Evolutionary conservation across 2,329 filamentous ascomycete species (phyloP), one percentile per base, ranked within the genome.

Genomic region (Cadophora gregata): DNA sequence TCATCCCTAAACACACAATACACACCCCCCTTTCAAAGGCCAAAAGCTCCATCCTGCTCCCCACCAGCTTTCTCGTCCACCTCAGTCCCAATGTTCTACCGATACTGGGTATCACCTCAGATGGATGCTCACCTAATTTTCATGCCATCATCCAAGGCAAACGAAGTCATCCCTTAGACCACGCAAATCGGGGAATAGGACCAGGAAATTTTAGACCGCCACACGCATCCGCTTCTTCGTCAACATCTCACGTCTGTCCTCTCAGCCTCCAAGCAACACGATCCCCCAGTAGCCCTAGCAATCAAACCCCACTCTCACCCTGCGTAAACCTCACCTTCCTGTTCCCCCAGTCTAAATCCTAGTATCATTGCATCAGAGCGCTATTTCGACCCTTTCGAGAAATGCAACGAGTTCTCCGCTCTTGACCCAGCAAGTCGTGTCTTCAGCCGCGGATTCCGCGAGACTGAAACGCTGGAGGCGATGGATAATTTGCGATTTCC

Each of bases 381-480:
- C 27, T 70, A 68, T 25, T 70, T 64, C 25, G 62, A 45, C 4
- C 61, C 61, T 14, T 56, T 64, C 24, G 67, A 66, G 36, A 61
- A 48, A 16, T 53, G 31, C 56, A 51, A 24, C 4, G 21, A 59
- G 12, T 19, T 21, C 21, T 64, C 59, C 1, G 53, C 64, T 19
- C 58, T 67, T 27, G 25, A 51, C 21, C 27, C 59, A n/a, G 50
- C 59, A 2, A 31, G 47, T 19, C 61, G 33, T 1, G 29, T 48
- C 31, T 47, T 38, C 36, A 62, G 64, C 16, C 62, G 27, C 19
- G 29, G n/a, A 55, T 69, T 38, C 51, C 47, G 58, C 27, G 65
- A 66, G 48, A 50, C 64, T 19, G 21, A 36, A 25, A 27, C 12
- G n/a, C 1, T 24, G 1, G 59, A 63, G 27, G 67, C 65, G 16